These are phyloP conservation scores for Epicoccum nigrum DNA, from an alignment of 2,329 filamentous ascomycete genomes.

Conservation along the genomic window DNA sequence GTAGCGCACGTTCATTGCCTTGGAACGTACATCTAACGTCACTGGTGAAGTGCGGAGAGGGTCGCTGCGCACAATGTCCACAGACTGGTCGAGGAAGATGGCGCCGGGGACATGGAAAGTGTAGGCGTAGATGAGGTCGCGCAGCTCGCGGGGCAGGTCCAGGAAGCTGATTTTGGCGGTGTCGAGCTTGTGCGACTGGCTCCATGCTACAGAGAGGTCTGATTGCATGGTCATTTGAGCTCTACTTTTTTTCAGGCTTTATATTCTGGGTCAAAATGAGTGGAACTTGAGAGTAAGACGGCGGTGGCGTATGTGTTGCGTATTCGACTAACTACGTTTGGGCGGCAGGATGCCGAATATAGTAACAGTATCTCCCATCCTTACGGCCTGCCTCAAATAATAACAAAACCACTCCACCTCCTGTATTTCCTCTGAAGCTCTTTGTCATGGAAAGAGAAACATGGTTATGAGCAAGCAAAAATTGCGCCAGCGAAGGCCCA, in stretches of 20 bases:
- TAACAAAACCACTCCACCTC: no score
- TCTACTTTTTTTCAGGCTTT: background rate
- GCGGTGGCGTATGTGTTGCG: background rate
- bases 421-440: no score
- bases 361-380: no score
- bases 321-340: conserved; percentile 9
- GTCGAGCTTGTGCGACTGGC: conserved; percentile 26
- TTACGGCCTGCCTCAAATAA: no score
- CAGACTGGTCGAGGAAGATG: conserved; percentile 40
- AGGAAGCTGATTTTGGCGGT: conserved; percentile 28
- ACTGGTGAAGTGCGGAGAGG: no score
- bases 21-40: conserved; percentile 12
- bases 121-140: conserved; percentile 35
- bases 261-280: background rate
- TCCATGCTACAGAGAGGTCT: conserved; percentile 23
- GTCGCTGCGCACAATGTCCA: no score
- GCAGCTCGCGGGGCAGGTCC: conserved; percentile 41
- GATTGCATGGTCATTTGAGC: background rate
- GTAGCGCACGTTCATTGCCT: conserved; percentile 32
- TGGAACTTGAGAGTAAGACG: background rate
- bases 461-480: conserved; percentile 9
- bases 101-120: conserved; percentile 33
- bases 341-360: no score
- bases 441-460: background rate
- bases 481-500: conserved; percentile 10